Conservation (phyloP, 495 filamentous ascomycete species). For the Cladorrhinum samala region DNA sequence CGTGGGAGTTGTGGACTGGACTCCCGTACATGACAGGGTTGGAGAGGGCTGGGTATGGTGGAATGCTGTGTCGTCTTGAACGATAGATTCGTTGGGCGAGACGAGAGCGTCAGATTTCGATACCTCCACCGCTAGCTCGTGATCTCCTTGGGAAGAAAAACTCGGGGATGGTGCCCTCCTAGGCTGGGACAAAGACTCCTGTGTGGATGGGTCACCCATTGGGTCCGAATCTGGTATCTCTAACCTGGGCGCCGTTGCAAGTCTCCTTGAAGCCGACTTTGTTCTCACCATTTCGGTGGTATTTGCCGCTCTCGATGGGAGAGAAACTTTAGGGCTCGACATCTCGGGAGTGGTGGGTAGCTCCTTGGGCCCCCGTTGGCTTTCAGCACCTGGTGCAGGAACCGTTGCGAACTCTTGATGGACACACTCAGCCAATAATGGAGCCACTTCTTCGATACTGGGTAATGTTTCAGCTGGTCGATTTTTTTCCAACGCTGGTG, state of each 20-base stretch:
- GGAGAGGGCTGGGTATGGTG: conserved; percentile 3
- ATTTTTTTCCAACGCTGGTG: too few species aligned
- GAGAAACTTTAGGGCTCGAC: too few species aligned
- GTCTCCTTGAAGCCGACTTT: background rate
- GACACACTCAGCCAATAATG: too few species aligned
- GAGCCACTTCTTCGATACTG: too few species aligned
- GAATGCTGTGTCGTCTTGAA: background rate
- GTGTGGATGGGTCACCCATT: background rate
- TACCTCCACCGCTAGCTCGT: background rate
- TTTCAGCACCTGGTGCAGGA: too few species aligned
- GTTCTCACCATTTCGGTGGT: background rate
- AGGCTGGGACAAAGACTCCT: background rate
- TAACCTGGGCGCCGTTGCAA: too few species aligned
- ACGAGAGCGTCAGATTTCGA: background rate
- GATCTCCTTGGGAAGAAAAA: background rate
- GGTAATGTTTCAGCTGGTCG: too few species aligned
- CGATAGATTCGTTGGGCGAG: background rate
- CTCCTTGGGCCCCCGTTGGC: too few species aligned
- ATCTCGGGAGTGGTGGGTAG: too few species aligned
- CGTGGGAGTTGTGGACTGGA: background rate
- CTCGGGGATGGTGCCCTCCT: background rate
- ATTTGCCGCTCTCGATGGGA: background rate
- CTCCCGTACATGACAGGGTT: background rate
- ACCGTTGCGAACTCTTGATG: too few species aligned
- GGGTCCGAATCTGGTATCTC: background rate